phyloP scores from a whole-genome alignment of 192 early-diverging fungal genomes.

The Backusella tarrabulga region DNA sequence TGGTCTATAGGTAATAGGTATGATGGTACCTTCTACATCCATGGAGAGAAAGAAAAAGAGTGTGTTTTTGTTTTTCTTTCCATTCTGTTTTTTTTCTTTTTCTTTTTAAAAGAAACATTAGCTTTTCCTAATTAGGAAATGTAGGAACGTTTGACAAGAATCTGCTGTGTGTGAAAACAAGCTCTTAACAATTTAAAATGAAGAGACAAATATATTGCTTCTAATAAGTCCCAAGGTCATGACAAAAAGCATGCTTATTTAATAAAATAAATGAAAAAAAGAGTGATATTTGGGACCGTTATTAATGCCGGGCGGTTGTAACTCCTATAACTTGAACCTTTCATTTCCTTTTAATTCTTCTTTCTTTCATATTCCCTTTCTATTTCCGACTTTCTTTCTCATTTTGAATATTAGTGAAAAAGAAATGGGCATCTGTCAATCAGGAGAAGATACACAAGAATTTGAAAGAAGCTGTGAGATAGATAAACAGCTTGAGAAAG shows the following conservation, averaged over 20 bases:
- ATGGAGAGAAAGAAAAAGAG: conserved; percentile 8
- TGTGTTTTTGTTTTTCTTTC: neutral
- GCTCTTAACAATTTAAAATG: neutral
- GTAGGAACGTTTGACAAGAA: neutral
- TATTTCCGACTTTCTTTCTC: neutral
- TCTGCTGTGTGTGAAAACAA: neutral
- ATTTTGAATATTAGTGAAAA: neutral
- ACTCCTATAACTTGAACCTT: neutral
- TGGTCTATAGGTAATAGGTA: conserved; percentile 51
- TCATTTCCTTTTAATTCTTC: conserved; percentile 2
- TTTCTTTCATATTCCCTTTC: neutral
- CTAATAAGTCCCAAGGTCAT: neutral
- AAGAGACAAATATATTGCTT: neutral
- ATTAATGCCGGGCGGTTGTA: neutral
- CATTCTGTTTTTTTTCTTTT: conserved; percentile 1
- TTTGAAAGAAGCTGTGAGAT: conserved; percentile 53
- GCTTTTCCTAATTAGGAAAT: neutral
- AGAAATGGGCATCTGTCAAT: conserved; percentile 30
- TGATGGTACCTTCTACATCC: conserved; percentile 13
- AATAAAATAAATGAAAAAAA: neutral
- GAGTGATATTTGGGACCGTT: neutral
- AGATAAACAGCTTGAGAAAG: conserved; percentile 62
- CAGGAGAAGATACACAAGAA: conserved; percentile 23
- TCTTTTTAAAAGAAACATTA: neutral
- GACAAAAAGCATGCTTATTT: neutral